Base-by-base conservation (phyloP, 1,139 yeast genomes). In the Spathaspora jeffriesii region DNA sequence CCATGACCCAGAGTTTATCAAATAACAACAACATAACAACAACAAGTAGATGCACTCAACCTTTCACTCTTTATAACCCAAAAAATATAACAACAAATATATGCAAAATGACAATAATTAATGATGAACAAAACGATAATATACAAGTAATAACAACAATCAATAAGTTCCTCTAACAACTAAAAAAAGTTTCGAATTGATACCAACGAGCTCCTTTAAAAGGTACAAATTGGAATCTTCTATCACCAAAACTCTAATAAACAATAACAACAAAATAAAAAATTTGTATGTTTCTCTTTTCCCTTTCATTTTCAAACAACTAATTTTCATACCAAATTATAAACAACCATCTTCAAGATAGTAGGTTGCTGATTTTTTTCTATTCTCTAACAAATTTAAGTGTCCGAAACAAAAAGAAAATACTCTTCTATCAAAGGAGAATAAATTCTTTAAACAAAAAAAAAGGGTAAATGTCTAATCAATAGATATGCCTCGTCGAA, bases 371-470 rank as follows among this genome's bases (percentile, higher is more conserved):
- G 5, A 5, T 13, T 20, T 20, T 5, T n/a, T 34, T 13, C 39
- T n/a, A 22, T 22, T 22, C 25, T 22, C 25, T 6, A 22, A 22
- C 25, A 22, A 15, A 9, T 13, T 36, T 15, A 15, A 22, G 6
- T 22, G 7, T 4, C 14, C 3, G 10, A 15, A 21, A 23, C 28
- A 38, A 23, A 22, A 21, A 7, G 41, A 25, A 38, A 38, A 38
- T 38, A 38, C 41, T 38, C 41, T 38, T 38, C 41, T 38, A 38
- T 38, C 41, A 38, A 38, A 38, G 41, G 22, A 38, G 28, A 38
- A 14, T 22, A 38, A 7, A 22, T 38, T 25, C 30, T 21, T 25
- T 36, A 21, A 36, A 36, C 40, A 36, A 18, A 23, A 11, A 21
- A 38, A 20, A 22, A 38, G 30, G 41, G 28, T 14, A 14, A 38